Base-by-base conservation (phyloP, 495 filamentous ascomycete species). In the Parmelia sp. region DNA sequence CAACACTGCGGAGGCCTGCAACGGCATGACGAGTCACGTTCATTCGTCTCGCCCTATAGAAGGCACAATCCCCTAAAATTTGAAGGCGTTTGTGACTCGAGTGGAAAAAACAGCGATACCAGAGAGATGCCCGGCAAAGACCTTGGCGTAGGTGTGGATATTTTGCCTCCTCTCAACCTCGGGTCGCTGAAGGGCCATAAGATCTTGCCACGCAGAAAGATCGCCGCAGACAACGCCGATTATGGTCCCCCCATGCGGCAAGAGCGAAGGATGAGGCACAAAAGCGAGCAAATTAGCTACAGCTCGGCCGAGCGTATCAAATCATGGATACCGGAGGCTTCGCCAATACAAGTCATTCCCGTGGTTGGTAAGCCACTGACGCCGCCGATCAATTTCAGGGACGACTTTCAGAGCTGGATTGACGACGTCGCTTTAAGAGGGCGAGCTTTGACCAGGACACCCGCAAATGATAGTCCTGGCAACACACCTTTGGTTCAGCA, bases 401-500 rank as follows among this genome's bases (percentile, higher is more conserved):
- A 71, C 23, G 60, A 60, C 10, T 64, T 66, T 40, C 70, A 71
- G 33, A 67, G 62, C 57, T 65, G 68, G 66, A 63, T 64, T 57
- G 58, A 66, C 45, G 64, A 69, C 36, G 61, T 63, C 42, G 40
- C 45, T 12, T 57, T 65, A 27, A 57, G 53, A 37, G 58, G 57
- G 17, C 47, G 39, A 35, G 64, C 29, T 39, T 61, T 40, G 11
- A 53, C 14, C 23, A 71, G 36, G 31, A 65, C 67, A 35, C 57
- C 19, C 12, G 66, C 65, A 53, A 64, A 61, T 61, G 61, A 65
- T 33, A 65, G 71, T 25, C 61, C 66, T 14, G 75, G 69, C 60
- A 71, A 76, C 61, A 89, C 86, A 9, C 86, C 86, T 37, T 77
- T 81, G 40, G 81, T 83, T 67, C 83, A 86, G 62, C 81, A 82